Evolutionary conservation across 176 grass and related monocot species (phyloP).

Genomic region (Aegilops speltoides): DNA sequence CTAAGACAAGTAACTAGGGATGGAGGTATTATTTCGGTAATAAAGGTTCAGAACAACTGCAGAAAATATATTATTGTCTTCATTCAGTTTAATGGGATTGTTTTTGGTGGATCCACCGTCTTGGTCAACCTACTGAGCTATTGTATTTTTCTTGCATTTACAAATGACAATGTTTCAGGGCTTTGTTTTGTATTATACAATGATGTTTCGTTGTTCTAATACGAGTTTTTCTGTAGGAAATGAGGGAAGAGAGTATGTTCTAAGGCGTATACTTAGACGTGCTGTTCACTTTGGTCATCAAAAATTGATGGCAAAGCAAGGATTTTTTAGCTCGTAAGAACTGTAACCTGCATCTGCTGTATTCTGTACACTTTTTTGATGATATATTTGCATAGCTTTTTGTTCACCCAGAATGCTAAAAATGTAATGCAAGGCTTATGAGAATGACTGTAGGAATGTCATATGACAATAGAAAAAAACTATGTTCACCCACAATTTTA

Average conservation of each 20-base stretch:
- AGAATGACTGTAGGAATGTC: not conserved
- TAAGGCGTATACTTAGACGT: conserved; percentile 92
- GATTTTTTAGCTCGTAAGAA: conserved; percentile 91
- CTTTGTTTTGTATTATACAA: conserved; percentile 2
- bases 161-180: not conserved
- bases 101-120: not conserved
- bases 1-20: no score
- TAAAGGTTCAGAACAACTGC: not conserved
- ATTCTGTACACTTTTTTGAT: not conserved
- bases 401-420: not conserved
- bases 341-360: not conserved
- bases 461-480: not conserved
- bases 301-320: conserved; percentile 74
- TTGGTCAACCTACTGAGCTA: not conserved
- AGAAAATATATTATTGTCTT: not conserved
- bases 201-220: conserved; percentile 2
- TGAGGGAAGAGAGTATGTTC: conserved; percentile 96
- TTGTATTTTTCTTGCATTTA: conserved; percentile 5
- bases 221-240: conserved; percentile 52
- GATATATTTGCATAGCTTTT: not conserved
- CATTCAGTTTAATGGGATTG: not conserved
- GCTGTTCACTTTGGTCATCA: conserved; percentile 96
- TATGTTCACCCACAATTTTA: not conserved
- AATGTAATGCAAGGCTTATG: not conserved
- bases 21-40: not conserved